Base-by-base conservation (phyloP, 495 filamentous ascomycete genomes). In the Xylaria grammica region DNA sequence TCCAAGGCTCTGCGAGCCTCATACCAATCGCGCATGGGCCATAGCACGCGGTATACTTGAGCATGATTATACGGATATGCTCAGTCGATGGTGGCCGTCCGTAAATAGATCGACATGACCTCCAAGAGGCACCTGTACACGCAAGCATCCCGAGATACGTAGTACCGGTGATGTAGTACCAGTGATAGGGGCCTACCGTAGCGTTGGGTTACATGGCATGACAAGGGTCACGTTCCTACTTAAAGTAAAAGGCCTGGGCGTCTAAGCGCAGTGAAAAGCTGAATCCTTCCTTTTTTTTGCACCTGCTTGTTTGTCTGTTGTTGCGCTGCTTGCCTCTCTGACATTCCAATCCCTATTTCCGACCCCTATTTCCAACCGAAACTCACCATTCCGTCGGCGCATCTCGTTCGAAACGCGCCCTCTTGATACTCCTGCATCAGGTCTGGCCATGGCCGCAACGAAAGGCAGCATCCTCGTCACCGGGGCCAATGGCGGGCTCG, bases 401-500 rank as follows among this genome's bases (percentile, higher is more conserved):
- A 40, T 40, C 38, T 40, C 38, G 38, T 40, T 40, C 38, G 38
- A 40, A 40, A 40, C 38, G 38, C 38, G 38, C 38, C 38, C 38
- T 40, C 38, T 40, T 40, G 38, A 40, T 40, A 40, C 38, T 40
- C 38, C 38, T 40, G 38, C 38, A 15, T 40, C 38, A 40, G 38
- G 38, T 40, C 38, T 38, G 26, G 17, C 54, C n/a, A 46, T 45
- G 38, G 34, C 29, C 11, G n/a, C 17, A 5, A 20, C 53, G 32
- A 67, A 63, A 46, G 38, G 38, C 6, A 67, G 49, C 26, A 63
- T 70, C 24, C 42, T 70, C 24, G 45, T 70, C 19, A 70, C 68
- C 9, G 68, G 68, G 13, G 60, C 68, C 1, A 70, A 70, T 48
- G 68, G 68, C 7, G 68, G 68, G 77, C 29, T 78, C 79, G 85